Evolutionary conservation across 176 grass and related monocot genomes (phyloP).

Genomic region (Hyparrhenia diplandra): DNA sequence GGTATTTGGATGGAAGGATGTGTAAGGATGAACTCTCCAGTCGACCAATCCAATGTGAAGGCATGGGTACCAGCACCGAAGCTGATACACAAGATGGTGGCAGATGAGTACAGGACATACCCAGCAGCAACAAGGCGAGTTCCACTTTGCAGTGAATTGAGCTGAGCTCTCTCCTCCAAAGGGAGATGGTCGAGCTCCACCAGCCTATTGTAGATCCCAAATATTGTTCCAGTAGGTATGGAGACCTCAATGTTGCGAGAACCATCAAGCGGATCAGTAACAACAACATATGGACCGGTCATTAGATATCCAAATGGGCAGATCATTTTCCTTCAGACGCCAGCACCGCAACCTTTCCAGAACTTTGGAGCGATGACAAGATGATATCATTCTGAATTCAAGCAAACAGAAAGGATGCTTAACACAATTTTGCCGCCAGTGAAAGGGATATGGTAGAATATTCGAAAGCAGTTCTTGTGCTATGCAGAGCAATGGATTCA

Average conservation of each 20-base stretch:
- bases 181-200: constrained; percentile 77
- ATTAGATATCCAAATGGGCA: constrained; percentile 57
- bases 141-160: constrained; percentile 86
- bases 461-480: not conserved
- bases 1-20: constrained; percentile 81
- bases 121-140: constrained; percentile 53
- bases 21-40: constrained; percentile 84
- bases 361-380: constrained; percentile 61
- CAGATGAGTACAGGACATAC: constrained; percentile 88
- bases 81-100: constrained; percentile 84
- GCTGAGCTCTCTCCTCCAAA: constrained; percentile 63
- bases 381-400: constrained; percentile 83
- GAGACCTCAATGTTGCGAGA: constrained; percentile 88
- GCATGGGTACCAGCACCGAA: constrained; percentile 65
- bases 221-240: constrained; percentile 92
- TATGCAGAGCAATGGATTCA: not conserved
- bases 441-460: not conserved
- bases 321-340: constrained; percentile 75
- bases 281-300: constrained; percentile 58
- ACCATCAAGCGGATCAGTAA: constrained; percentile 84
- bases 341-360: constrained; percentile 78
- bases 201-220: constrained; percentile 77
- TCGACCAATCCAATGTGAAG: constrained; percentile 73
- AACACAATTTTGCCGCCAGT: not conserved
- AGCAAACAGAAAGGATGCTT: not conserved